Conservation (phyloP, 257 asterid genomes). For the Fraxinus cuspidata region DNA sequence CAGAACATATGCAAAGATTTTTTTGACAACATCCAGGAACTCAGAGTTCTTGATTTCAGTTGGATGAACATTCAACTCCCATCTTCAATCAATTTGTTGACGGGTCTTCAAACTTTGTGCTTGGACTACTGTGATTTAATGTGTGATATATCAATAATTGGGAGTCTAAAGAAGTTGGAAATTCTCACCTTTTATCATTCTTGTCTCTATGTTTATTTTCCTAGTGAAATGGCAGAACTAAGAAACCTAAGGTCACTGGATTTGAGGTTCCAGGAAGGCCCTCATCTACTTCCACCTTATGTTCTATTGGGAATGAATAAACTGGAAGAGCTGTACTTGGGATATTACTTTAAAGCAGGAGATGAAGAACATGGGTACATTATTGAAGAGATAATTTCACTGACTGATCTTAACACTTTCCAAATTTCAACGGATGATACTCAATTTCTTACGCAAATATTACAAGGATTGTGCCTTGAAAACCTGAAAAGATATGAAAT, state of each 20-base stretch:
- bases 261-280: not conserved
- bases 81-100: conserved; percentile 11
- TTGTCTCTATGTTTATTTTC: not conserved
- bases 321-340: too few relatives aligned
- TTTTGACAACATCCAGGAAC: conserved; percentile 7
- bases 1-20: not conserved
- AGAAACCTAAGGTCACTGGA: conserved; percentile 12
- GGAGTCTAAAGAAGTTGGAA: conserved; percentile 11
- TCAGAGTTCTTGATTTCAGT: conserved; percentile 6
- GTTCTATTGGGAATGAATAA: too few relatives aligned
- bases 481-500: not conserved
- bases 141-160: conserved; percentile 12
- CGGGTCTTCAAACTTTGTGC: conserved; percentile 9
- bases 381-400: not conserved
- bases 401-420: not conserved
- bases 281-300: not conserved
- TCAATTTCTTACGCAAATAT: not conserved
- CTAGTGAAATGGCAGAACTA: conserved; percentile 11
- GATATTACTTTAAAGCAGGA: not conserved
- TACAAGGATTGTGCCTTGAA: not conserved
- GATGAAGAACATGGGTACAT: not conserved
- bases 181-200: conserved; percentile 24
- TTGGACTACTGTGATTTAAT: not conserved
- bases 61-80: not conserved
- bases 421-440: not conserved